These are phyloP conservation scores for Gynochthodes officinalis DNA, from an alignment of 257 asterid genomes.

Conservation along the genomic window DNA sequence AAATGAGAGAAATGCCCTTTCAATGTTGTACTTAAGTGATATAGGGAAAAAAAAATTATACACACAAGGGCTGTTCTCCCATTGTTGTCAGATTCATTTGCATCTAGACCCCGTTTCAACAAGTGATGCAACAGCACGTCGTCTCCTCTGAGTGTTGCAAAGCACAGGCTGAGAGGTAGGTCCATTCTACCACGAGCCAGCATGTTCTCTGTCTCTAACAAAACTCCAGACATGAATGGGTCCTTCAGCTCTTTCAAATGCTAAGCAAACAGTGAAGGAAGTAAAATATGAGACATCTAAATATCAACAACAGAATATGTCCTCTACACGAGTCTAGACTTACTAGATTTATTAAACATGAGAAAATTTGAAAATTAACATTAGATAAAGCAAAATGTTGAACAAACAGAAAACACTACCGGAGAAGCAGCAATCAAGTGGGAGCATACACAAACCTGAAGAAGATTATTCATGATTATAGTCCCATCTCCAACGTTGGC, in stretches of 20 bases:
- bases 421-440: too few relatives aligned
- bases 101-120: constrained; percentile 85
- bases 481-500: constrained; percentile 91
- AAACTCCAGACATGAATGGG: constrained; percentile 88
- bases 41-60: background rate
- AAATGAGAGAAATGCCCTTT: constrained; percentile 8
- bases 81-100: constrained; percentile 71
- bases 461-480: constrained; percentile 80
- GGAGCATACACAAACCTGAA: constrained; percentile 47
- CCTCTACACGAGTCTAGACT: background rate
- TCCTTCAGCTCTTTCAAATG: constrained; percentile 72
- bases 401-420: background rate
- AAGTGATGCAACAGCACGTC: constrained; percentile 73
- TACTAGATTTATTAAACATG: background rate
- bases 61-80: constrained; percentile 71
- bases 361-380: background rate
- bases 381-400: background rate
- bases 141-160: constrained; percentile 90
- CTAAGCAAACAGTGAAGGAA: constrained; percentile 31
- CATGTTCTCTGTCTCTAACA: constrained; percentile 81
- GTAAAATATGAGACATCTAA: background rate
- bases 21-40: background rate
- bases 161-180: constrained; percentile 81
- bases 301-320: background rate
- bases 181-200: constrained; percentile 91